phyloP scores from a whole-genome alignment of 768 basidiomycete species.

The Stropharia rugosoannulata region DNA sequence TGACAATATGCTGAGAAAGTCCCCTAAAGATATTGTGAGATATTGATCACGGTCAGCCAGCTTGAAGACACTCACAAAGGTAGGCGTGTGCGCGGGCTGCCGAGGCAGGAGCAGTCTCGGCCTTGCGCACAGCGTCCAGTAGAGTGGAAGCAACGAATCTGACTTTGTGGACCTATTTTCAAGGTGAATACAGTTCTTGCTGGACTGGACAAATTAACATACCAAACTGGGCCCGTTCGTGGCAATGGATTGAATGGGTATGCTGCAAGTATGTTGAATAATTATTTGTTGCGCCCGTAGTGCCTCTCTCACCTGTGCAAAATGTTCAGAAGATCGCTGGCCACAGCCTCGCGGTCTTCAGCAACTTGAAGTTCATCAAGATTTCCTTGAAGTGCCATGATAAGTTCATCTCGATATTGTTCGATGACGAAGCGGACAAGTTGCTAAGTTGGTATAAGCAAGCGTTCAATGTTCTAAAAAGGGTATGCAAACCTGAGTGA shows the following conservation, averaged over 20 bases:
- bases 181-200: neutral
- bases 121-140: slow-evolving; percentile 80
- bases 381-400: slow-evolving; percentile 63
- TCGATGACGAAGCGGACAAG: slow-evolving; percentile 90
- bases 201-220: slow-evolving; percentile 4
- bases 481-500: slow-evolving; percentile 69
- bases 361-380: slow-evolving; percentile 65
- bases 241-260: slow-evolving; percentile 91
- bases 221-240: slow-evolving; percentile 82
- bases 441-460: slow-evolving; percentile 54
- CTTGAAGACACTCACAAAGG: slow-evolving; percentile 56
- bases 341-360: slow-evolving; percentile 80
- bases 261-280: slow-evolving; percentile 42
- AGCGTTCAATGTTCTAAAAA: neutral
- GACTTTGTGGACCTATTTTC: slow-evolving; percentile 80
- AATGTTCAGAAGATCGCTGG: slow-evolving; percentile 83
- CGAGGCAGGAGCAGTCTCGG: slow-evolving; percentile 74
- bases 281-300: slow-evolving; percentile 5
- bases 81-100: slow-evolving; percentile 86
- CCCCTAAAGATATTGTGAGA: slow-evolving; percentile 51
- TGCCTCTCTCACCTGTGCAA: slow-evolving; percentile 63
- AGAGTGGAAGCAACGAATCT: slow-evolving; percentile 91
- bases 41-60: slow-evolving; percentile 7
- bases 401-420: slow-evolving; percentile 87
- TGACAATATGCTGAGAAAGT: slow-evolving; percentile 87